A percentile compares a stretch with the other conserved stretches of the same genome.
These are phyloP conservation scores for Scheffersomyces lignosus DNA, from an alignment of 805 yeast genomes.

Conservation along the genomic window DNA sequence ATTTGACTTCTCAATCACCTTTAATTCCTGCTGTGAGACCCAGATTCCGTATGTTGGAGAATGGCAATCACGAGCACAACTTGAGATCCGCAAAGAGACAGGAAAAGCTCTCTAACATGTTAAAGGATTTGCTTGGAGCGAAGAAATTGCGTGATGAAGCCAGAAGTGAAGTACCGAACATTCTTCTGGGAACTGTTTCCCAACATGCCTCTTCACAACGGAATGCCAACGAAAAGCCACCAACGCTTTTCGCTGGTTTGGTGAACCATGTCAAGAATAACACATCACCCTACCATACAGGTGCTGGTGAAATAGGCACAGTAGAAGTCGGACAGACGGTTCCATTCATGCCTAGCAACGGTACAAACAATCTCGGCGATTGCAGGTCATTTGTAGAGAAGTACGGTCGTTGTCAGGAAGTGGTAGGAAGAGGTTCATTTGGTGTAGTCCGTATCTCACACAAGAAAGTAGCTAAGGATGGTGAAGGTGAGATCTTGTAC, in stretches of 20 bases:
- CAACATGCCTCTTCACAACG: constrained; percentile 4
- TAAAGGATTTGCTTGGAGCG: constrained; percentile 74
- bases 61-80: constrained; percentile 80
- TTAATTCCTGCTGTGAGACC: constrained; percentile 35
- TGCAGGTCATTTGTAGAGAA: constrained; percentile 72
- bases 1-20: constrained; percentile 6
- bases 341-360: constrained; percentile 2
- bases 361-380: constrained; percentile 26
- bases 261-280: constrained; percentile 55
- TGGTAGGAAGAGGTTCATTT: constrained; percentile 90
- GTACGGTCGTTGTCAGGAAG: constrained; percentile 93
- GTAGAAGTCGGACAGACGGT: neutral
- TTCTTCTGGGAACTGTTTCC: constrained; percentile 36
- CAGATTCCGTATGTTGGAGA: constrained; percentile 57
- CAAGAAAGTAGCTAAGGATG: constrained; percentile 44
- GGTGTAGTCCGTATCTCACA: constrained; percentile 92
- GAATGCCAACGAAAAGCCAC: constrained; percentile 47
- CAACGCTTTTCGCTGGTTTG: constrained; percentile 68
- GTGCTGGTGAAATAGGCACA: neutral
- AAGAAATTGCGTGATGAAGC: constrained; percentile 71
- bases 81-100: constrained; percentile 74
- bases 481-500: constrained; percentile 51
- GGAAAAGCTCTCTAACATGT: constrained; percentile 72
- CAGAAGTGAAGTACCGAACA: constrained; percentile 69
- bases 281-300: constrained; percentile 14